Evolutionary conservation across 345 rosid species (phyloP).

Genomic region (Orychophragmus violaceus): DNA sequence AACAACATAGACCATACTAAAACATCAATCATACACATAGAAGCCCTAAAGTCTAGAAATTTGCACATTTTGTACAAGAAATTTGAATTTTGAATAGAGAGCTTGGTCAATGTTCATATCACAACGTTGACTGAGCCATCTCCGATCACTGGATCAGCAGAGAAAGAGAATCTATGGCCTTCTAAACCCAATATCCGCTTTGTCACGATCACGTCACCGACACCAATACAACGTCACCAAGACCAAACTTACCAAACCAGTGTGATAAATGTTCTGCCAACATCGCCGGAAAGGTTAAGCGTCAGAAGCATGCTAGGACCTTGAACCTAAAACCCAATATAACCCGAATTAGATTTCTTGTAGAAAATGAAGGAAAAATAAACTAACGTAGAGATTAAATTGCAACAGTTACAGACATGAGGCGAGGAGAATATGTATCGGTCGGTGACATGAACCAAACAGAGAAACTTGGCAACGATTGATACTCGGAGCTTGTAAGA

Average conservation of each 20-base stretch:
- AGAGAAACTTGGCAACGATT: no score
- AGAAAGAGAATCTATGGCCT: no score
- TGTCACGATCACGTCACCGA: slow-evolving; percentile 44
- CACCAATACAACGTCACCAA: slow-evolving; percentile 70
- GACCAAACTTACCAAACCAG: slow-evolving; percentile 45
- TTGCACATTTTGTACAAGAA: neutral
- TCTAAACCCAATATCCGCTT: slow-evolving; percentile 63
- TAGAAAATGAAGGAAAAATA: neutral
- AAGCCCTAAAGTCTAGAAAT: neutral
- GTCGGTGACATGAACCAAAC: slow-evolving; percentile 57
- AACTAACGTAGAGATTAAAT: neutral
- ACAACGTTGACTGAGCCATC: slow-evolving; percentile 26
- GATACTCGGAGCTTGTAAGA: no score
- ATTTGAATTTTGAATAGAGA: neutral
- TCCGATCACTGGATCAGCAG: slow-evolving; percentile 32
- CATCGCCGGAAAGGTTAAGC: slow-evolving; percentile 59
- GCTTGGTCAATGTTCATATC: slow-evolving; percentile 24
- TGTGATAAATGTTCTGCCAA: slow-evolving; percentile 58
- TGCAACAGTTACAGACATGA: slow-evolving; percentile 33
- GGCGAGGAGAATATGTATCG: slow-evolving; percentile 48
- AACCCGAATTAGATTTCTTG: neutral
- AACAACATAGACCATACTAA: neutral
- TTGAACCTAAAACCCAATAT: slow-evolving; percentile 42
- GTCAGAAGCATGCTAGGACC: slow-evolving; percentile 85
- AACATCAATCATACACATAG: neutral